Conservation (phyloP, 2,329 filamentous ascomycete species). For the Reticulascus tulasneorum region DNA sequence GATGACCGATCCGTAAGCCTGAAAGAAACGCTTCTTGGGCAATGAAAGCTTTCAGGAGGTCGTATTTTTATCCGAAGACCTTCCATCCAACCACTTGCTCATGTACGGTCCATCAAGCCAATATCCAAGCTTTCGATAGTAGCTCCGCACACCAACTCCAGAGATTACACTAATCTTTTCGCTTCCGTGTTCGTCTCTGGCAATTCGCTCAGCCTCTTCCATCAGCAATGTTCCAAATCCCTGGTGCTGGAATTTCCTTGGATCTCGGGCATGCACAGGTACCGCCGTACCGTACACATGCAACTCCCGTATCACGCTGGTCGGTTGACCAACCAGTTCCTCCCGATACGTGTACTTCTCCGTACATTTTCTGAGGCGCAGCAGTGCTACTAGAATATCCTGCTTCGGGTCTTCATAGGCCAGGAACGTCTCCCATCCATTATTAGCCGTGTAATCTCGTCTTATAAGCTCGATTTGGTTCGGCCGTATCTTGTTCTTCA, state of each 20-base stretch:
- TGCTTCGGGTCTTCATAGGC: slow-evolving; percentile 98
- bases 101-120: slow-evolving; percentile 88
- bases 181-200: slow-evolving; percentile 89
- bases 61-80: too few species aligned
- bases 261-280: slow-evolving; percentile 92
- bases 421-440: slow-evolving; percentile 97
- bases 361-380: slow-evolving; percentile 86
- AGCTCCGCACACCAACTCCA: slow-evolving; percentile 93
- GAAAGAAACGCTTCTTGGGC: too few species aligned
- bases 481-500: slow-evolving; percentile 96
- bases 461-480: slow-evolving; percentile 94
- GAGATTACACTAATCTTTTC: slow-evolving; percentile 95
- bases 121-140: slow-evolving; percentile 91
- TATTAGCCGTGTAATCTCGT: slow-evolving; percentile 90
- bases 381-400: slow-evolving; percentile 88
- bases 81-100: slow-evolving; percentile 60
- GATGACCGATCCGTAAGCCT: too few species aligned
- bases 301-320: slow-evolving; percentile 86
- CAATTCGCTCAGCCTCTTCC: slow-evolving; percentile 96
- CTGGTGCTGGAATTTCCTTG: slow-evolving; percentile 96
- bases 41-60: too few species aligned
- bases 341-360: slow-evolving; percentile 87
- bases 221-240: slow-evolving; percentile 94
- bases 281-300: slow-evolving; percentile 97
- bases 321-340: slow-evolving; percentile 81